Percentiles rank a stretch among this genome's conserved stretches.
phyloP scores from a whole-genome alignment of 2,329 filamentous ascomycete genomes.

The Xylaria sp. region DNA sequence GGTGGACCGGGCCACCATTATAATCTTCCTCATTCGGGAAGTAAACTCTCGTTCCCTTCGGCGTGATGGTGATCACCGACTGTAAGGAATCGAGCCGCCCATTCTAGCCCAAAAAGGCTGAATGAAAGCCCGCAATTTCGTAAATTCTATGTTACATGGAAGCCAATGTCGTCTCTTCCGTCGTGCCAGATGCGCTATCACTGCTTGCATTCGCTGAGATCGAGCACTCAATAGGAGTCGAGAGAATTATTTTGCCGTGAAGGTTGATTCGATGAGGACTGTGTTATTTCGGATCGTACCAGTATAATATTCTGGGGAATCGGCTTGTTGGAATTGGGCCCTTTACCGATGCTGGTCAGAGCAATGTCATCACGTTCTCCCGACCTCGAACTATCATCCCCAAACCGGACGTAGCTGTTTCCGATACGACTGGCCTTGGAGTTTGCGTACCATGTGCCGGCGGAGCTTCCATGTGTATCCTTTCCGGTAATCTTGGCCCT shows the following conservation, averaged over 20 bases:
- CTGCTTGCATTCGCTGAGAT: neutral
- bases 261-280: constrained; percentile 28
- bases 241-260: constrained; percentile 15
- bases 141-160: neutral
- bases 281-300: constrained; percentile 41
- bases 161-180: constrained; percentile 8
- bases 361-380: constrained; percentile 39
- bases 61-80: neutral
- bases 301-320: constrained; percentile 40
- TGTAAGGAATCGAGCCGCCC: neutral
- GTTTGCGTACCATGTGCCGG: constrained; percentile 32
- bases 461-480: constrained; percentile 13
- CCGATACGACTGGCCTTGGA: constrained; percentile 37
- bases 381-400: constrained; percentile 34
- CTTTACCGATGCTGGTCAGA: constrained; percentile 40
- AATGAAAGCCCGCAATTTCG: neutral
- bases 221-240: constrained; percentile 21
- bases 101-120: neutral
- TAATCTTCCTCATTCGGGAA: constrained; percentile 10
- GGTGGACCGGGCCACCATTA: constrained; percentile 22
- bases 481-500: constrained; percentile 36
- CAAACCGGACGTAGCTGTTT: constrained; percentile 42
- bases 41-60: neutral
- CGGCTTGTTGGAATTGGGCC: constrained; percentile 26
- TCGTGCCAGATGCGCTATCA: constrained; percentile 6